These are phyloP conservation scores for Pachysandra terminalis DNA, from an alignment of 164 flowering plant species.

Conservation along the genomic window DNA sequence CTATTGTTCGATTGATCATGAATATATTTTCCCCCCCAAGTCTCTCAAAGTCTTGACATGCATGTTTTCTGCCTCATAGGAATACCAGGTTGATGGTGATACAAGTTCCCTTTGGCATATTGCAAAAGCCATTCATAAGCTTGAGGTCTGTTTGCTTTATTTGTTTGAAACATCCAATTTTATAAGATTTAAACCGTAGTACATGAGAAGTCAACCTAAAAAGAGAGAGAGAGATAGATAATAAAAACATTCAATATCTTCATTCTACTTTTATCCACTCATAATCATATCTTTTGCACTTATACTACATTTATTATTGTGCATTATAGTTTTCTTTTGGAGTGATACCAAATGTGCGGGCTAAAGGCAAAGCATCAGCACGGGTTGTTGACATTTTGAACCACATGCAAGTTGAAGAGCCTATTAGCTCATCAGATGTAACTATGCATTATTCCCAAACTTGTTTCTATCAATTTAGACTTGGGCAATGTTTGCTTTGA, in stretches of 20 bases:
- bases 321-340: slow-evolving; percentile 68
- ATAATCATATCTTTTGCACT: too few relatives aligned
- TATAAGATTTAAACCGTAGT: neutral
- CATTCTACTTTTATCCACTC: neutral
- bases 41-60: slow-evolving; percentile 3
- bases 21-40: neutral
- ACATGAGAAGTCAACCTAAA: neutral
- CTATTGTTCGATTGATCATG: neutral
- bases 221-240: neutral
- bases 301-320: slow-evolving; percentile 1
- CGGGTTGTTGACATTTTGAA: slow-evolving; percentile 81
- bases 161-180: neutral
- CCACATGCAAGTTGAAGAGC: slow-evolving; percentile 87
- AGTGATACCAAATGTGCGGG: slow-evolving; percentile 85
- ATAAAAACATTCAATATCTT: neutral
- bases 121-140: slow-evolving; percentile 94
- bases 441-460: too few relatives aligned
- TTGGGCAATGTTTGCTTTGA: slow-evolving; percentile 2
- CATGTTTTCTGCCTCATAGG: slow-evolving; percentile 39
- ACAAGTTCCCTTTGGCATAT: slow-evolving; percentile 89
- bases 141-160: slow-evolving; percentile 59
- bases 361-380: slow-evolving; percentile 90
- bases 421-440: slow-evolving; percentile 77
- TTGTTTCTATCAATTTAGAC: neutral
- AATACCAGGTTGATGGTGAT: slow-evolving; percentile 80